Evolutionary conservation across 352 stramenopile species (phyloP).

Genomic region (Phytophthora sojae): DNA sequence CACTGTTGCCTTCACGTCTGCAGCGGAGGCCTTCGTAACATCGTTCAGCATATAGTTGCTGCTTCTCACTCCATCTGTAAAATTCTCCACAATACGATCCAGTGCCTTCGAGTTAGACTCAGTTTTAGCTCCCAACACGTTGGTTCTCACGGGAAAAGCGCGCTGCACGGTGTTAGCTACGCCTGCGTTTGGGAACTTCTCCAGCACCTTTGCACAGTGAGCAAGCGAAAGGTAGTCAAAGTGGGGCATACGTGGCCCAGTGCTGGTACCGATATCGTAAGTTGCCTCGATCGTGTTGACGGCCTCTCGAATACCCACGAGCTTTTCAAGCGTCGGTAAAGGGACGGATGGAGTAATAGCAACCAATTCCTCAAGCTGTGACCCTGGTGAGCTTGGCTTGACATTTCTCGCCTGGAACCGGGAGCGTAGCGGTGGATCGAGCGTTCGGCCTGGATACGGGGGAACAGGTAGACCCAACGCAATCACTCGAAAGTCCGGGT

Average conservation of each 20-base stretch:
- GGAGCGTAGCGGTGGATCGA: conserved; percentile 89
- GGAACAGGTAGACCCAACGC: conserved; percentile 89
- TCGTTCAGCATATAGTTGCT: conserved; percentile 46
- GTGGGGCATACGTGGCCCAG: conserved; percentile 69
- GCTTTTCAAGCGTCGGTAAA: conserved; percentile 59
- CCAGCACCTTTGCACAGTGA: conserved; percentile 64
- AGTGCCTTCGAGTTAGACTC: conserved; percentile 60
- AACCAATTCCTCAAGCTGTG: conserved; percentile 67
- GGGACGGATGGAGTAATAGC: conserved; percentile 55
- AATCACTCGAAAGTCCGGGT: conserved; percentile 94
- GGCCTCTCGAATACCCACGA: conserved; percentile 77
- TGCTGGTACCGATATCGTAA: conserved; percentile 41
- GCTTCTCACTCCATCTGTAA: conserved; percentile 33
- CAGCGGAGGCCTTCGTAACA: conserved; percentile 39
- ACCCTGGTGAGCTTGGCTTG: conserved; percentile 63
- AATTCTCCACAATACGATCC: conserved; percentile 64
- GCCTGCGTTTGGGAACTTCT: conserved; percentile 55
- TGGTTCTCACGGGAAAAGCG: conserved; percentile 64
- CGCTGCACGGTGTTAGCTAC: conserved; percentile 49
- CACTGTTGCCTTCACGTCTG: conserved; percentile 30
- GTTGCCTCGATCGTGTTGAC: conserved; percentile 77
- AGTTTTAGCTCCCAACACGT: conserved; percentile 51
- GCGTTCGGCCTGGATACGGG: conserved; percentile 83
- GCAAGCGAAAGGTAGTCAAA: conserved; percentile 71
- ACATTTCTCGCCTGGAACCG: conserved; percentile 88